Evolutionary conservation across 257 asterid species (phyloP).

Genomic region (Orobanche coerulescens): DNA sequence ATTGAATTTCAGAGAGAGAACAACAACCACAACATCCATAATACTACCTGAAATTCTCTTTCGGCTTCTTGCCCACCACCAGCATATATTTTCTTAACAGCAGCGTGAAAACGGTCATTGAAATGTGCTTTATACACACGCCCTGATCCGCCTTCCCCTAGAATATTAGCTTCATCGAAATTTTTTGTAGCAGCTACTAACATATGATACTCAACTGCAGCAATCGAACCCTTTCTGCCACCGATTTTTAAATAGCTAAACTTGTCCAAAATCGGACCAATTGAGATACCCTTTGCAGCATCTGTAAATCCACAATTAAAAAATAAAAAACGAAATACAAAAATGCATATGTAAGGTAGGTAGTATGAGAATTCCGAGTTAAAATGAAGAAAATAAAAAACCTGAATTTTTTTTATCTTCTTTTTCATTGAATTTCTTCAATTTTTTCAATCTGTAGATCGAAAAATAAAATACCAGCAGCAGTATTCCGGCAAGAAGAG

Average conservation of each 20-base stretch:
- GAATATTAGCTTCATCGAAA: neutral
- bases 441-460: slow-evolving; percentile 48
- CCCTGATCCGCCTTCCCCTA: neutral
- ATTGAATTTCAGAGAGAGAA: neutral
- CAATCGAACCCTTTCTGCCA: neutral
- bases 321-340: neutral
- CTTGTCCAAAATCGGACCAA: too few relatives aligned
- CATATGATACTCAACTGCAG: neutral
- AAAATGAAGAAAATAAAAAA: slow-evolving; percentile 11
- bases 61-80: slow-evolving; percentile 1
- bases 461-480: slow-evolving; percentile 44
- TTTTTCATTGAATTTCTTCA: slow-evolving; percentile 38
- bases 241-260: slow-evolving; percentile 15
- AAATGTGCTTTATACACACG: neutral
- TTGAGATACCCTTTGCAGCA: slow-evolving; percentile 36
- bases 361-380: neutral
- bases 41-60: slow-evolving; percentile 5
- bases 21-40: neutral
- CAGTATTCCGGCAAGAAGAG: slow-evolving; percentile 61
- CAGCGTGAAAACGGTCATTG: neutral
- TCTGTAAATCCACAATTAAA: slow-evolving; percentile 13
- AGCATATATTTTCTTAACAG: neutral
- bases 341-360: neutral
- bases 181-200: neutral
- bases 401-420: slow-evolving; percentile 42